A percentile compares a stretch with the other conserved stretches of the same genome.
Evolutionary conservation across 202 grass and related monocot species (phyloP).

Genomic region (Panicum hallii): DNA sequence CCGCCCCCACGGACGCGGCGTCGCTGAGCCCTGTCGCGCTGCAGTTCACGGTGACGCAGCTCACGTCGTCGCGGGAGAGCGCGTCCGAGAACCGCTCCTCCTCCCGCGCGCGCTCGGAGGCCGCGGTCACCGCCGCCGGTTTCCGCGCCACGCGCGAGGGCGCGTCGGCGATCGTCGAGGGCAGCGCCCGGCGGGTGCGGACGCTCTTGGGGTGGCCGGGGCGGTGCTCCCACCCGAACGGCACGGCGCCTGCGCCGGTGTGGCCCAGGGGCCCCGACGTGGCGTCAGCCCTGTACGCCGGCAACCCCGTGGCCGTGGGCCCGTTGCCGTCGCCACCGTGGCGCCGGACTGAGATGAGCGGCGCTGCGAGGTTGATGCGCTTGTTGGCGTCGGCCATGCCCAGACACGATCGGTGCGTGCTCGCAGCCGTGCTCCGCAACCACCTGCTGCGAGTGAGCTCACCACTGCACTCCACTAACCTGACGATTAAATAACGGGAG

Average conservation of each 20-base stretch:
- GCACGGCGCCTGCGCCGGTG: slow-evolving; percentile 50
- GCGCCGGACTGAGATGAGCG: slow-evolving; percentile 73
- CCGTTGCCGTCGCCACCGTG: slow-evolving; percentile 25
- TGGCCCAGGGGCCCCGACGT: background rate
- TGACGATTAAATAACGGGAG: slow-evolving; percentile 23
- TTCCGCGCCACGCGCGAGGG: background rate
- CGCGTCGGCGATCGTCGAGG: background rate
- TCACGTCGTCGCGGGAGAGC: slow-evolving; percentile 65
- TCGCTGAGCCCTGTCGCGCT: slow-evolving; percentile 68
- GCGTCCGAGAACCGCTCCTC: slow-evolving; percentile 67
- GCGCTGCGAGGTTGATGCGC: slow-evolving; percentile 67
- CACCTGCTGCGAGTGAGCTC: background rate
- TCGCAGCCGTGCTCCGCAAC: background rate
- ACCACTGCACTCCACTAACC: background rate
- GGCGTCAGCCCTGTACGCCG: slow-evolving; percentile 44
- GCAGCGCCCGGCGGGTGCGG: slow-evolving; percentile 25
- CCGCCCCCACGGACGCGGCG: slow-evolving; percentile 2
- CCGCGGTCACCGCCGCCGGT: background rate
- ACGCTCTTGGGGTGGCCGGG: slow-evolving; percentile 77
- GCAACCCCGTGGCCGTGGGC: slow-evolving; percentile 19
- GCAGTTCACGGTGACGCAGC: slow-evolving; percentile 76
- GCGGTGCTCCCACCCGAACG: slow-evolving; percentile 77
- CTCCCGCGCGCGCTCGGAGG: background rate
- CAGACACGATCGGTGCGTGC: background rate
- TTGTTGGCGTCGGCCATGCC: slow-evolving; percentile 52